These are phyloP conservation scores for Penicillium glabrum DNA, from an alignment of 2,329 filamentous ascomycete species.

Conservation along the genomic window DNA sequence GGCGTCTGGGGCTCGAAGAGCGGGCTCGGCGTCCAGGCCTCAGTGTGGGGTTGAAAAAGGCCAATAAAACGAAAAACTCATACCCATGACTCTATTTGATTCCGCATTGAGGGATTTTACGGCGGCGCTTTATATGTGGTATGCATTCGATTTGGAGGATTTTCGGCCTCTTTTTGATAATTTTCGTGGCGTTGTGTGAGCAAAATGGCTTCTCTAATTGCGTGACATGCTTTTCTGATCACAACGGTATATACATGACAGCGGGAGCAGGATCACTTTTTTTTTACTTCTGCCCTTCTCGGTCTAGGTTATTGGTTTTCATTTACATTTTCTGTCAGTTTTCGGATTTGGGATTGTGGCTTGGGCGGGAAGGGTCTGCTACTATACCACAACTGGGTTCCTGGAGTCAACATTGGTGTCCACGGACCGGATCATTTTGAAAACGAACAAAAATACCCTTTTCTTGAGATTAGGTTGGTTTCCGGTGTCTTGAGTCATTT, in stretches of 20 bases:
- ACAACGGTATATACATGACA: slow-evolving; percentile 33
- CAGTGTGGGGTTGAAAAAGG: slow-evolving; percentile 77
- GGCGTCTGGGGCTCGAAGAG: slow-evolving; percentile 84
- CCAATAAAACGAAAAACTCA: background rate
- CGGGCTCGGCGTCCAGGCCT: slow-evolving; percentile 81
- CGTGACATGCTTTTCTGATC: slow-evolving; percentile 14
- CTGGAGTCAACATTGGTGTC: slow-evolving; percentile 25
- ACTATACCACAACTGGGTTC: slow-evolving; percentile 19
- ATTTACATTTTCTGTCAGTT: slow-evolving; percentile 1
- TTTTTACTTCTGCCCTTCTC: background rate
- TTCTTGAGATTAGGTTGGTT: background rate
- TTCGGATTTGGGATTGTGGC: slow-evolving; percentile 24
- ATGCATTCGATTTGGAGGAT: slow-evolving; percentile 19
- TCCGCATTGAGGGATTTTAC: background rate
- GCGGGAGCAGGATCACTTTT: background rate
- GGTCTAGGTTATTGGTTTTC: slow-evolving; percentile 3
- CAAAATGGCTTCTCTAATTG: slow-evolving; percentile 8
- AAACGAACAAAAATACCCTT: background rate
- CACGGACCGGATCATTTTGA: slow-evolving; percentile 1
- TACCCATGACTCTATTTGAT: background rate
- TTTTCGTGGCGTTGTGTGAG: slow-evolving; percentile 29
- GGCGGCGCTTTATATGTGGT: slow-evolving; percentile 4
- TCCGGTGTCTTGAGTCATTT: background rate
- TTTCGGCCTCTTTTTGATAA: slow-evolving; percentile 4
- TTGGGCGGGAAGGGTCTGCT: slow-evolving; percentile 27